Conservation (phyloP, 139 green algal species). For the Volvox reticuliferus region DNA sequence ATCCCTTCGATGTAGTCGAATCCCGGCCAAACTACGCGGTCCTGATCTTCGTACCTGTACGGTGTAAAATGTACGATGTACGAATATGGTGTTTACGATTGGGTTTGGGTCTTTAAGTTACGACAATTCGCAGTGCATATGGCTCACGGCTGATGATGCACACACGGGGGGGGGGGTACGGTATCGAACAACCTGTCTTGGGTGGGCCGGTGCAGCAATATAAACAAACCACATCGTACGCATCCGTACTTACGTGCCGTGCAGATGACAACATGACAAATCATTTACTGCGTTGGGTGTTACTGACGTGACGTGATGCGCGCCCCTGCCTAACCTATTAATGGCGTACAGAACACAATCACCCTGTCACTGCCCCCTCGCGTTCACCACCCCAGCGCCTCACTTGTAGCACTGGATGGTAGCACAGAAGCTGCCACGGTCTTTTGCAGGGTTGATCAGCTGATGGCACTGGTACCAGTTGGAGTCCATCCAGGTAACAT, state of each 20-base stretch:
- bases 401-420: background rate
- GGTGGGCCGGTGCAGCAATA: background rate
- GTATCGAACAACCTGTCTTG: too few species aligned
- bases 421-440: background rate
- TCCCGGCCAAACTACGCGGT: background rate
- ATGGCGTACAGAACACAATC: background rate
- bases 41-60: background rate
- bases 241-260: background rate
- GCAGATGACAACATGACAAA: background rate
- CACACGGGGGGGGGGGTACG: too few species aligned
- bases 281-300: background rate
- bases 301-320: background rate
- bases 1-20: background rate
- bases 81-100: background rate
- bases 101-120: background rate
- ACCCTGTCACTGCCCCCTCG: too few species aligned
- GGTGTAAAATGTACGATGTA: background rate
- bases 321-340: background rate
- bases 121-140: background rate
- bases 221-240: background rate
- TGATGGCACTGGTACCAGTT: conserved; percentile 21
- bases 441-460: background rate
- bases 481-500: conserved; percentile 7
- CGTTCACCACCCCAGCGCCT: background rate
- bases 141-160: too few species aligned